phyloP scores from a whole-genome alignment of 2,329 filamentous ascomycete species.

The Colletotrichum gloeosporioides region DNA sequence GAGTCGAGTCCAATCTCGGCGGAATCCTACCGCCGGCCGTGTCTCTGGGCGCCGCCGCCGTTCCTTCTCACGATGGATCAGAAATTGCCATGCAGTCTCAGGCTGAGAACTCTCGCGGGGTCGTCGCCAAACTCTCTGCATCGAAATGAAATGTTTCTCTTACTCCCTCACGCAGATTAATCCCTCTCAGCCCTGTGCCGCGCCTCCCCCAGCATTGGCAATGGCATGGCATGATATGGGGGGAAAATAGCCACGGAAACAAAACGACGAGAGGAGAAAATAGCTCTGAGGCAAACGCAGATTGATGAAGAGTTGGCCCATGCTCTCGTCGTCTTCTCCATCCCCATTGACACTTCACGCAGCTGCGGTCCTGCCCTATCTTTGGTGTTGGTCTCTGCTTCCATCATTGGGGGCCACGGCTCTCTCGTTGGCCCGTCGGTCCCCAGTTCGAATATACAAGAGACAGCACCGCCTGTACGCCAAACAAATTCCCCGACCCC shows the following conservation, averaged over 20 bases:
- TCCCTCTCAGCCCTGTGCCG: not conserved
- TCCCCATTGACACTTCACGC: not conserved
- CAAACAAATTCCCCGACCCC: conserved; percentile 10
- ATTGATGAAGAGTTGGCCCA: not conserved
- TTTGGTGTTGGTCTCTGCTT: not conserved
- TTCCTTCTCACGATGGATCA: not conserved
- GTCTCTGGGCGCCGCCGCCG: not conserved
- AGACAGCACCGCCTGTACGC: not conserved
- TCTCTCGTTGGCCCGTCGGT: not conserved
- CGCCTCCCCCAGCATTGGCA: not conserved
- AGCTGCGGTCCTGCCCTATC: not conserved
- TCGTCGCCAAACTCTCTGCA: not conserved
- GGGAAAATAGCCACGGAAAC: not conserved
- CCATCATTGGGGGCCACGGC: not conserved
- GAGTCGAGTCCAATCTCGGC: not conserved
- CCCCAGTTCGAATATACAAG: not conserved
- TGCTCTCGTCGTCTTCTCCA: not conserved
- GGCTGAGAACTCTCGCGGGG: not conserved
- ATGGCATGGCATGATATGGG: not conserved
- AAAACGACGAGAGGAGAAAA: not conserved
- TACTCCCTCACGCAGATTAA: not conserved
- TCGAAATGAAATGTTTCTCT: not conserved
- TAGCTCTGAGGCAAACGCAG: not conserved
- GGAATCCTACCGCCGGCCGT: not conserved
- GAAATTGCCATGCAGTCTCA: not conserved